Conservation (phyloP, 768 basidiomycete genomes). For the Baorangia bicolor region DNA sequence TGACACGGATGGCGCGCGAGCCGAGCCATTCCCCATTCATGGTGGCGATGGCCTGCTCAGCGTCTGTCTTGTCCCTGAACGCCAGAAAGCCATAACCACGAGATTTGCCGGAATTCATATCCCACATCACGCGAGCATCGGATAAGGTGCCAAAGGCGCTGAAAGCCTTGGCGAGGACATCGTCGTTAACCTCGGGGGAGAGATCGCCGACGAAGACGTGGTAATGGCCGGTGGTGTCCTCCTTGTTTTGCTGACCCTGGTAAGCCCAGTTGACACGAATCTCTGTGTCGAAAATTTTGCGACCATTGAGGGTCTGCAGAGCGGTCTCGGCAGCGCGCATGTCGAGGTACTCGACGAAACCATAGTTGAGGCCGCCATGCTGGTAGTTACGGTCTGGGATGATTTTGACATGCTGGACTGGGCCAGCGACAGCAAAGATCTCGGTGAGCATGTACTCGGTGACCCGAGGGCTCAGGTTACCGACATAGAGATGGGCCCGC, state of each 20-base stretch:
- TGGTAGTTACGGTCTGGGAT: conserved; percentile 99
- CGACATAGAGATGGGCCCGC: conserved; percentile 97
- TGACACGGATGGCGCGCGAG: conserved; percentile 96
- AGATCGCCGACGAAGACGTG: conserved; percentile 99
- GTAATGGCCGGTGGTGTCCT: conserved; percentile 96
- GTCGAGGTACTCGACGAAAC: conserved; percentile 98
- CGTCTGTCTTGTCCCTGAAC: conserved; percentile 98
- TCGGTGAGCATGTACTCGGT: conserved; percentile 99
- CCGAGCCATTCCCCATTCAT: conserved; percentile 99
- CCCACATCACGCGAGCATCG: conserved; percentile 99
- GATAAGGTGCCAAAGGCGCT: conserved; percentile 94
- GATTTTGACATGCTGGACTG: conserved; percentile 99
- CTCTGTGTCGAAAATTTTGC: conserved; percentile 99
- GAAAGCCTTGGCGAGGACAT: conserved; percentile 95
- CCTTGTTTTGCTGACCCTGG: conserved; percentile 97
- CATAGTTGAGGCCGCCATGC: conserved; percentile 98
- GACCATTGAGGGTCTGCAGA: conserved; percentile 96
- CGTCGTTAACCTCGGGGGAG: conserved; percentile 97
- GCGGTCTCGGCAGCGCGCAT: conserved; percentile 99
- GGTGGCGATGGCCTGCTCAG: conserved; percentile 97
- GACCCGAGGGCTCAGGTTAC: conserved; percentile 95
- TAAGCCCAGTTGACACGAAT: conserved; percentile 99
- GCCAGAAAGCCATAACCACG: conserved; percentile 98
- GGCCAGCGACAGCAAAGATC: conserved; percentile 94
- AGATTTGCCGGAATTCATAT: conserved; percentile 99